phyloP scores from a whole-genome alignment of 768 basidiomycete species.

The Amanita exitialis region DNA sequence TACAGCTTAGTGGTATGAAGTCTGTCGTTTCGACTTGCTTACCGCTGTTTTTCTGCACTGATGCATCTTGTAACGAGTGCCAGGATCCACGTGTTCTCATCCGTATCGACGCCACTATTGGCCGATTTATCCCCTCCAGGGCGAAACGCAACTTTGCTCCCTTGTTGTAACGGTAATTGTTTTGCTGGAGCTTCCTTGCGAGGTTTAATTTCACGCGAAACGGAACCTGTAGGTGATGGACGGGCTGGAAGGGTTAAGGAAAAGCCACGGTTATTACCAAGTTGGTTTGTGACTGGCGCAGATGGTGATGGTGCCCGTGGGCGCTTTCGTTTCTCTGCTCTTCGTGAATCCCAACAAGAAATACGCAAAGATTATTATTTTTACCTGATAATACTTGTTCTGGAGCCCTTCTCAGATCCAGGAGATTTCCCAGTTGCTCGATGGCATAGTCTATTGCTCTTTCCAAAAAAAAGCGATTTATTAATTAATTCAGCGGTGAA shows the following conservation, averaged over 20 bases:
- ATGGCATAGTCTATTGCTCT: conserved; percentile 68
- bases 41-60: conserved; percentile 66
- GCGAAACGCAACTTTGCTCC: conserved; percentile 77
- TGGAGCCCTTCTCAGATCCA: conserved; percentile 65
- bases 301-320: conserved; percentile 63
- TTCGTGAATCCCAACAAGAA: not conserved
- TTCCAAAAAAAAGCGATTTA: not conserved
- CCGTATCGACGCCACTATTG: conserved; percentile 27
- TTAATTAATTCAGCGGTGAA: not conserved
- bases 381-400: conserved; percentile 51
- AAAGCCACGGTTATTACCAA: conserved; percentile 30
- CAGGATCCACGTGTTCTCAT: conserved; percentile 66
- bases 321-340: conserved; percentile 63
- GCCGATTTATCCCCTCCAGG: conserved; percentile 49
- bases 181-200: conserved; percentile 50
- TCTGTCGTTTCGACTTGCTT: conserved; percentile 7
- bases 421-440: conserved; percentile 58
- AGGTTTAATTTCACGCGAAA: conserved; percentile 57
- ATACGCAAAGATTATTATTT: not conserved
- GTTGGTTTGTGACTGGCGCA: conserved; percentile 26
- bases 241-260: conserved; percentile 51
- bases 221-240: conserved; percentile 36
- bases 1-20: conserved; percentile 1
- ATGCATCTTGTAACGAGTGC: conserved; percentile 66
- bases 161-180: conserved; percentile 61